A percentile compares a stretch with the other conserved stretches of the same genome.
Conservation (phyloP, 805 yeast genomes). For the Teunomyces gatunensis region DNA sequence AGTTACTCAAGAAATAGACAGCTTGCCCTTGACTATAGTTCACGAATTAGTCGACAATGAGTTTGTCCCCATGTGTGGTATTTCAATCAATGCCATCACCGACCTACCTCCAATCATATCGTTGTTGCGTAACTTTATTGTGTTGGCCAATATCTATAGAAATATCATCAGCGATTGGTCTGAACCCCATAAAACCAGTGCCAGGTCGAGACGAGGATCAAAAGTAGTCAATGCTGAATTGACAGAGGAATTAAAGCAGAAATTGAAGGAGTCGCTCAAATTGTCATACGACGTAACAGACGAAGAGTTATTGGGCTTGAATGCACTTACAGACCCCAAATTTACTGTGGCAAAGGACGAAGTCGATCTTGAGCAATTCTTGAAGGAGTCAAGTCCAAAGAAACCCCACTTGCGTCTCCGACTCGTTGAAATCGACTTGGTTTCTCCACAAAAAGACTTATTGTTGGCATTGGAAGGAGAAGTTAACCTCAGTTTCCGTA, state of each 20-base stretch:
- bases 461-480: slow-evolving; percentile 17
- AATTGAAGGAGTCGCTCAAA: slow-evolving; percentile 33
- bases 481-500: slow-evolving; percentile 18
- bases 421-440: slow-evolving; percentile 23
- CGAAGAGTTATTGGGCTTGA: slow-evolving; percentile 37
- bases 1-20: slow-evolving; percentile 4
- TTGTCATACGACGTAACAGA: slow-evolving; percentile 36
- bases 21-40: background rate
- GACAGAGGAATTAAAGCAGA: slow-evolving; percentile 24
- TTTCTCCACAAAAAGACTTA: slow-evolving; percentile 22
- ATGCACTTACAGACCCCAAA: slow-evolving; percentile 25
- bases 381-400: slow-evolving; percentile 14
- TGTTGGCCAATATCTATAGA: slow-evolving; percentile 20
- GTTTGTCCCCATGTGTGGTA: slow-evolving; percentile 19
- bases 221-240: slow-evolving; percentile 11
- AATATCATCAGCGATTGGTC: slow-evolving; percentile 1
- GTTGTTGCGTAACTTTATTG: slow-evolving; percentile 29
- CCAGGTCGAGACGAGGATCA: slow-evolving; percentile 6
- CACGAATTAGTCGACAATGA: slow-evolving; percentile 4
- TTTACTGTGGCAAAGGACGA: slow-evolving; percentile 12
- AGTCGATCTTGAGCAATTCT: slow-evolving; percentile 23
- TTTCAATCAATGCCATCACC: slow-evolving; percentile 21
- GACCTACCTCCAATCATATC: slow-evolving; percentile 27
- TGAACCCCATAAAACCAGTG: background rate
- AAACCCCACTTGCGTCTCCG: slow-evolving; percentile 13